phyloP scores from a whole-genome alignment of 495 filamentous ascomycete species.

The Talaromyces ruber region DNA sequence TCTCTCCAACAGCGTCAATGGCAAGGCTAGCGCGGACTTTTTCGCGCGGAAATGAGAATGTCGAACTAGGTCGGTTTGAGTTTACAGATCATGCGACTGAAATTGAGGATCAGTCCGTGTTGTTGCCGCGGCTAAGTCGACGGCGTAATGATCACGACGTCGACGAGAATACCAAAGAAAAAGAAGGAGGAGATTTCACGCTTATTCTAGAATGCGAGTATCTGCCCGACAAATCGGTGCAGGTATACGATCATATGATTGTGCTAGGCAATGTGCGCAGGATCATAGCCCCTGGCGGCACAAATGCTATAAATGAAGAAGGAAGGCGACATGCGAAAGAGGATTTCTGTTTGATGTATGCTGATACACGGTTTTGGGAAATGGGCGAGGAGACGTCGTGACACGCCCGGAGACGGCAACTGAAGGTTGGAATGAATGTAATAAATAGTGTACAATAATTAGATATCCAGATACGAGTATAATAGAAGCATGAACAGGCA shows the following conservation, averaged over 20 bases:
- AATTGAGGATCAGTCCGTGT: neutral
- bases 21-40: conserved; percentile 36
- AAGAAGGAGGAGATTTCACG: conserved; percentile 18
- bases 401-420: too few relatives aligned
- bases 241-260: conserved; percentile 37
- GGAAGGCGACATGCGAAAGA: neutral
- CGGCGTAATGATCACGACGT: neutral
- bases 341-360: conserved; percentile 35
- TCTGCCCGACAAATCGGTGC: conserved; percentile 22
- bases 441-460: neutral
- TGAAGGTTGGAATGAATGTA: neutral
- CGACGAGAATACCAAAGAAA: neutral
- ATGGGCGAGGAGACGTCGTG: conserved; percentile 29
- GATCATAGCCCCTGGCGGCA: conserved; percentile 3
- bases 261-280: conserved; percentile 28
- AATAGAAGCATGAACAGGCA: conserved; percentile 6
- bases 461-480: neutral
- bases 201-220: conserved; percentile 34
- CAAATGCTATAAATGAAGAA: neutral
- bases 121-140: neutral
- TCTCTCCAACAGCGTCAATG: conserved; percentile 20
- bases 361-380: conserved; percentile 37
- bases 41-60: conserved; percentile 27
- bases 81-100: conserved; percentile 11
- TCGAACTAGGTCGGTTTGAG: conserved; percentile 30